Base-by-base conservation (phyloP, 2,329 filamentous ascomycete genomes). In the Fusarium solani-melongenae region DNA sequence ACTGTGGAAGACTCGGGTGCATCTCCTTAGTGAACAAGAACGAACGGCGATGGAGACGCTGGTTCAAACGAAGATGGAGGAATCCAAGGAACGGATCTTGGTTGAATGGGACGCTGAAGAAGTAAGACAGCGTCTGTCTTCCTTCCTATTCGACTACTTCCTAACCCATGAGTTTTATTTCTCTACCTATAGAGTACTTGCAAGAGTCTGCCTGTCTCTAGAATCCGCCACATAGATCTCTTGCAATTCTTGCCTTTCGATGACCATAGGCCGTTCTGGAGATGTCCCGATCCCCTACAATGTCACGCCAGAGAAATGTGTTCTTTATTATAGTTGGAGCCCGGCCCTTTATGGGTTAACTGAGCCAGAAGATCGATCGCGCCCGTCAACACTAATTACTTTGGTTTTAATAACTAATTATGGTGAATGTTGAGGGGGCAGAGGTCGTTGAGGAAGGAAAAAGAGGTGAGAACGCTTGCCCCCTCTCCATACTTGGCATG, bases 1-100 rank as follows among this genome's bases (percentile, higher is more conserved):
- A 6, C 57, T 80, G 12, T 83, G 76, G 78, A 81, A 77, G 66
- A 71, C 75, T 11, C 77, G 80, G 36, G 31, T 80, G 11, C 55
- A 79, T 63, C 59, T 82, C 12, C 64, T 83, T 36, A 77, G 49
- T 24, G 51, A 74, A 17, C 62, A 77, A 24, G 78, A 83, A 62
- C 57, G 55, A 58, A 66, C 17, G 0, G 75, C 66, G 1, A 81
- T 83, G 79, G 80, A 83, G 61, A 39, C 59, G 1, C 70, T 83
- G 36, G 79, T 82, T 5, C 14, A 77, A 51, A 71, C 5, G 31
- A 83, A 82, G 64, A 78, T 82, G 72, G 71, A 76, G 44, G 79
- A 82, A 44, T 71, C 68, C 0, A 72, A 76, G 62, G 70, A 77
- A n/a, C 49, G 77, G 22, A 38, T 64, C 8, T 53, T 82, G 17